Conservation (phyloP, 169 alveolate species). For the Perkinsus chesapeaki region DNA sequence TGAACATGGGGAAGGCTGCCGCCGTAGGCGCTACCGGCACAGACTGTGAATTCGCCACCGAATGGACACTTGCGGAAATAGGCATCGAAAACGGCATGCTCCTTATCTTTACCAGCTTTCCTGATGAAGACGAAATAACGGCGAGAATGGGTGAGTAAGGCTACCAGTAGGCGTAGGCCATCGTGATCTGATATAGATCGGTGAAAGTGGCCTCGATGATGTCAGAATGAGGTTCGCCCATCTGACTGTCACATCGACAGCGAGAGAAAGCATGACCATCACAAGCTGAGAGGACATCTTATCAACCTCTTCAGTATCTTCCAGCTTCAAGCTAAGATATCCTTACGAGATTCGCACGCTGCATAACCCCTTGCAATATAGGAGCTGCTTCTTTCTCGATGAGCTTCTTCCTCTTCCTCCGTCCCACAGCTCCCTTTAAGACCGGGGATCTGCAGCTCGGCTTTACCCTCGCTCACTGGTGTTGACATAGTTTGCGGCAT, state of each 20-base stretch:
- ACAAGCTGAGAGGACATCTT: not conserved
- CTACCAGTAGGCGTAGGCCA: constrained; percentile 36
- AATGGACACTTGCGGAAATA: constrained; percentile 79
- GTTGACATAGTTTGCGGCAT: not conserved
- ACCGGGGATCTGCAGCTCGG: not conserved
- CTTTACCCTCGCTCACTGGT: not conserved
- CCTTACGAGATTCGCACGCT: not conserved
- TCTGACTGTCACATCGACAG: not conserved
- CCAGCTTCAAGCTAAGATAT: not conserved
- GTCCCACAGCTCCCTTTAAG: not conserved
- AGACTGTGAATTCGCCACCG: constrained; percentile 64
- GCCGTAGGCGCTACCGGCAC: constrained; percentile 42
- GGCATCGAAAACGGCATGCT: constrained; percentile 65
- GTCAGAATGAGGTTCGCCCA: not conserved
- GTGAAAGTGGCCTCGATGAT: constrained; percentile 14
- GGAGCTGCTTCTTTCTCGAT: not conserved
- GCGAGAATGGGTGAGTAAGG: not conserved
- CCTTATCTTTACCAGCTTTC: constrained; percentile 45
- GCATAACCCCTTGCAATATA: not conserved
- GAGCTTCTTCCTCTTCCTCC: not conserved
- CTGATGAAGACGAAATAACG: not conserved
- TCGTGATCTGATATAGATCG: constrained; percentile 33
- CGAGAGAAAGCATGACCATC: not conserved
- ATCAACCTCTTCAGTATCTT: not conserved
- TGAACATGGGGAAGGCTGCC: no score